A percentile compares a stretch with the other conserved stretches of the same genome.
Conservation (phyloP, 148 eudicot species). For the Rhododendron ferrugineum region DNA sequence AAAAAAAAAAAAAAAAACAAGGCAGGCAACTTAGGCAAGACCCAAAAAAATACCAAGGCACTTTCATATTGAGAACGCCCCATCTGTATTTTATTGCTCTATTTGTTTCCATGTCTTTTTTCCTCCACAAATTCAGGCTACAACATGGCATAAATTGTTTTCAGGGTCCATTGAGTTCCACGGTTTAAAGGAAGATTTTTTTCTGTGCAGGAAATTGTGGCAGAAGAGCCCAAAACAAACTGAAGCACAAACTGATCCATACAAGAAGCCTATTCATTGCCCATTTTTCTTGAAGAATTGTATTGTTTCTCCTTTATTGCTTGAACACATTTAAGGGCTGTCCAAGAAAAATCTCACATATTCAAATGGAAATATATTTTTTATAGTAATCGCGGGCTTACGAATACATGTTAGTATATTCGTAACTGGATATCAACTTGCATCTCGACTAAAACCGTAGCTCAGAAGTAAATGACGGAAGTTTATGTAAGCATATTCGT, state of each 20-base stretch:
- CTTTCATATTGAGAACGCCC: background rate
- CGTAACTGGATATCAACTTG: no score
- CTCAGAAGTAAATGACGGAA: background rate
- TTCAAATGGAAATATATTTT: background rate
- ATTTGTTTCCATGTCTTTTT: background rate
- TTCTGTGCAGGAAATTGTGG: conserved; percentile 12
- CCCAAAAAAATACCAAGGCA: no score
- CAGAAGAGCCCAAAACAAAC: conserved; percentile 2
- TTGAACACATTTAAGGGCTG: background rate
- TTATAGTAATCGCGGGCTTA: background rate
- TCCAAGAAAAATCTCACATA: background rate
- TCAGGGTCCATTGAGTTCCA: background rate
- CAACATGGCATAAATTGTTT: background rate
- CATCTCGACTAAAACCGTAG: no score
- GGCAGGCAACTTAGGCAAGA: background rate
- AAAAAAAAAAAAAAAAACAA: background rate
- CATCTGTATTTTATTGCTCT: background rate
- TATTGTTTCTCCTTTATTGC: background rate
- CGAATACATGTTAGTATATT: background rate
- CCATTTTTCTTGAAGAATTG: background rate
- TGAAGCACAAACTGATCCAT: background rate
- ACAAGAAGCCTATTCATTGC: background rate
- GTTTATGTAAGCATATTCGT: no score
- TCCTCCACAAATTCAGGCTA: background rate
- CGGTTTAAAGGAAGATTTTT: background rate